phyloP scores from a whole-genome alignment of 257 asterid species.

The Nicotiana knightiana region DNA sequence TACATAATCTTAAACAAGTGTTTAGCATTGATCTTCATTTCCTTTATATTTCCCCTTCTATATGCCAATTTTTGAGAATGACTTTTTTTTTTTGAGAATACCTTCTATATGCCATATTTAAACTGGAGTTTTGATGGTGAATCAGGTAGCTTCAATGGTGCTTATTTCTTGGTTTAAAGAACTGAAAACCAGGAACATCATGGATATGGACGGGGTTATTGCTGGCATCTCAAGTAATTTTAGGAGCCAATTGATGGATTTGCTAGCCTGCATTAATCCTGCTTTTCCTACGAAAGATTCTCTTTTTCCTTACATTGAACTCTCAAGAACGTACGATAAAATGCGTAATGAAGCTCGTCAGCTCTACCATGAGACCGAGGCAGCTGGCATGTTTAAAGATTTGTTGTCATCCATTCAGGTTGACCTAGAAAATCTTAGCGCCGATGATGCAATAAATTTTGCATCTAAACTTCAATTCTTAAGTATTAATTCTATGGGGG shows the following conservation, averaged over 20 bases:
- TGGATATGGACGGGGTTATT: constrained; percentile 41
- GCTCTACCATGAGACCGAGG: constrained; percentile 51
- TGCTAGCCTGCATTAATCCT: constrained; percentile 80
- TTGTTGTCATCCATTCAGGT: constrained; percentile 41
- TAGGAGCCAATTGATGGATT: constrained; percentile 62
- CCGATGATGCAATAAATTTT: constrained; percentile 79
- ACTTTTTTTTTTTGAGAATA: too few relatives aligned
- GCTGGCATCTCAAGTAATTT: constrained; percentile 54
- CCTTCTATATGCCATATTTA: neutral
- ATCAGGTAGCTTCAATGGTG: constrained; percentile 87
- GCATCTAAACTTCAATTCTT: constrained; percentile 59
- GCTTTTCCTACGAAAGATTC: constrained; percentile 91
- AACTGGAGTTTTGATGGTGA: constrained; percentile 1
- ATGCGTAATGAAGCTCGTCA: constrained; percentile 93
- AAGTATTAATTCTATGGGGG: constrained; percentile 35
- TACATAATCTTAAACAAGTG: constrained; percentile 18
- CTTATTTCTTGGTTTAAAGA: constrained; percentile 94
- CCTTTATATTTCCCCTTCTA: neutral
- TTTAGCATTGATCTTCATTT: neutral
- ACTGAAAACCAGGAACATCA: constrained; percentile 31
- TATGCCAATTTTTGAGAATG: neutral
- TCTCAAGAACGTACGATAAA: constrained; percentile 82
- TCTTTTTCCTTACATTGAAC: constrained; percentile 81
- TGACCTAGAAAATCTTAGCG: constrained; percentile 64
- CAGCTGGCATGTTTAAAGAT: constrained; percentile 58